phyloP scores from a whole-genome alignment of 495 filamentous ascomycete genomes.

The Rhypophila decipiens region DNA sequence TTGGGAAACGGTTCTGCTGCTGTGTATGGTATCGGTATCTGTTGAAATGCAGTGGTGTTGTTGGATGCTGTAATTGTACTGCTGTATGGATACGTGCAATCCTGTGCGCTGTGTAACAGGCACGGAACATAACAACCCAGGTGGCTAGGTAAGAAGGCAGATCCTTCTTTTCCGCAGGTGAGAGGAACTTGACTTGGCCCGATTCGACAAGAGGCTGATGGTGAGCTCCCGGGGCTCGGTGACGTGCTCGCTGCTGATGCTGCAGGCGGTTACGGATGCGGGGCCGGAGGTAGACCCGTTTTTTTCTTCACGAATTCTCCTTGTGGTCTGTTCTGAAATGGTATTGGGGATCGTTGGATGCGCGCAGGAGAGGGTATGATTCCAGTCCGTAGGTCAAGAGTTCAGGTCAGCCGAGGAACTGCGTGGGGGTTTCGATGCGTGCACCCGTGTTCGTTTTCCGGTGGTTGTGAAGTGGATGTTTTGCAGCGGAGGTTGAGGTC shows the following conservation, averaged over 20 bases:
- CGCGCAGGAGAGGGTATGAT: neutral
- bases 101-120: too few species aligned
- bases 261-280: neutral
- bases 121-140: too few species aligned
- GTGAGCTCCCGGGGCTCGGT: slow-evolving; percentile 18
- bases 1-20: neutral
- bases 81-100: too few species aligned
- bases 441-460: neutral
- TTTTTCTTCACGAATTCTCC: neutral
- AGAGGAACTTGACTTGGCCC: neutral
- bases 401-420: neutral
- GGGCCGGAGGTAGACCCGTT: neutral
- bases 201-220: slow-evolving; percentile 7
- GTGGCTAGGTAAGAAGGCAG: too few species aligned
- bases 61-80: neutral
- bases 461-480: too few species aligned
- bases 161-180: neutral
- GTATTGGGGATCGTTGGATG: neutral
- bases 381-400: neutral
- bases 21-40: neutral
- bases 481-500: too few species aligned
- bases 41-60: neutral
- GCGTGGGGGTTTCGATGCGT: neutral
- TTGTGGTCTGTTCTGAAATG: neutral
- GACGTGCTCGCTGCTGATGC: slow-evolving; percentile 20